These are phyloP conservation scores for Quercus robur DNA, from an alignment of 306 rosid genomes.

Conservation along the genomic window DNA sequence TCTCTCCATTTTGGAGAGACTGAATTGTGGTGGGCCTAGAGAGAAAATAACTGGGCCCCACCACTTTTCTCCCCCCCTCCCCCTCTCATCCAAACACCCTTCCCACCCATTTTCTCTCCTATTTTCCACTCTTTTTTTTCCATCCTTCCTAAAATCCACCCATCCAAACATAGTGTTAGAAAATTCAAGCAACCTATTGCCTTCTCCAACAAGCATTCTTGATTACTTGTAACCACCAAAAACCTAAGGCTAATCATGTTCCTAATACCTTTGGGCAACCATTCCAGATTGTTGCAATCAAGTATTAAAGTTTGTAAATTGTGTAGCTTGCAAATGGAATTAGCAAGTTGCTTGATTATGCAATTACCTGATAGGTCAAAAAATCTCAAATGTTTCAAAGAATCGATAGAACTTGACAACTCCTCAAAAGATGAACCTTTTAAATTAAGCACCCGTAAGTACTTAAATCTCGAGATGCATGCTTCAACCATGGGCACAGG, in stretches of 20 bases:
- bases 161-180: not conserved
- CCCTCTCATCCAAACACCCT: no score
- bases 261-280: conserved; percentile 24
- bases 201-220: not conserved
- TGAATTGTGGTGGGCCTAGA: no score
- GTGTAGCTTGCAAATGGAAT: conserved; percentile 27
- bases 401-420: conserved; percentile 8
- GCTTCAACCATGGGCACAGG: not conserved
- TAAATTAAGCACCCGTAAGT: conserved; percentile 16
- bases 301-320: conserved; percentile 25
- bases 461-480: conserved; percentile 5
- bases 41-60: no score
- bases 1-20: no score
- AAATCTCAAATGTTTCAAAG: conserved; percentile 19
- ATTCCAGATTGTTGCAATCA: conserved; percentile 10
- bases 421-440: conserved; percentile 1
- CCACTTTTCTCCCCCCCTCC: no score
- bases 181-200: conserved; percentile 14
- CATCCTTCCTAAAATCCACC: no score
- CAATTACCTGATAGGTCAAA: not conserved
- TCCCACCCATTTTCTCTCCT: no score
- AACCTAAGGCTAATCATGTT: conserved; percentile 20
- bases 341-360: conserved; percentile 1
- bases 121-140: no score
- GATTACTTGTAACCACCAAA: conserved; percentile 22